Conservation (phyloP, 129 eudicot genomes). For the Helianthus annuus region HanXRQr2.0-SUNRISE NC_035445.2:144754713-144755212, state of each 20-base stretch:
- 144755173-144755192: too few species aligned
- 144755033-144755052: too few species aligned
- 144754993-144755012: too few species aligned
- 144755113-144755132: too few species aligned
- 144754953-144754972: neutral
- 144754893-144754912: conserved; percentile 19
- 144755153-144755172: too few species aligned
- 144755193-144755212: too few species aligned
- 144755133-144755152: too few species aligned
- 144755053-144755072: too few species aligned
- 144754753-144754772: conserved; percentile 10
- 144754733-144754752: conserved; percentile 14
- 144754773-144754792: conserved; percentile 22
- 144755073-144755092: too few species aligned
- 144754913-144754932: conserved; percentile 14
- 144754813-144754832: neutral
- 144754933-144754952: neutral
- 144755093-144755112: too few species aligned
- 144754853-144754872: conserved; percentile 11
- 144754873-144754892: conserved; percentile 22
- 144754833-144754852: conserved; percentile 9
- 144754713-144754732: neutral
- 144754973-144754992: too few species aligned
- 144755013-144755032: too few species aligned
- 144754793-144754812: conserved; percentile 7